A percentile compares a stretch with the other conserved stretches of the same genome.
Evolutionary conservation across 2,329 filamentous ascomycete genomes (phyloP).

Genomic region (Cordyceps farinosa): DNA sequence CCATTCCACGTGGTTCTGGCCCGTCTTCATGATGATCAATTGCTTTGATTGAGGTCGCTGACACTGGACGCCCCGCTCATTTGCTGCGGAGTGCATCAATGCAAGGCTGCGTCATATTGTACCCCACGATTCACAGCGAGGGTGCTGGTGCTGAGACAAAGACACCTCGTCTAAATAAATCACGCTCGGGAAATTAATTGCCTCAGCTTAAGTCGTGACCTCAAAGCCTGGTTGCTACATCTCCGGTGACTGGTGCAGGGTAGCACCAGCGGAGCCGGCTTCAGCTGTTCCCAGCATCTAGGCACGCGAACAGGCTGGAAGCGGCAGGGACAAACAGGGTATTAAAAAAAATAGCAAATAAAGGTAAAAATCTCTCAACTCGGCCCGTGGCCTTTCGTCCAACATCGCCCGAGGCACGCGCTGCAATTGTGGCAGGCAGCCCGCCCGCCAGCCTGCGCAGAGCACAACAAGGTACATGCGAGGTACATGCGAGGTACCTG

Average conservation of each 20-base stretch:
- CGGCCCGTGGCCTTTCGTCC: neutral
- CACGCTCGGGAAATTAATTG: neutral
- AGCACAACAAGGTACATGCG: neutral
- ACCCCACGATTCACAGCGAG: conserved; percentile 2
- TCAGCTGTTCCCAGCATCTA: neutral
- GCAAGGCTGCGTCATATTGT: conserved; percentile 11
- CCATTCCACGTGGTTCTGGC: neutral
- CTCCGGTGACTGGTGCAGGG: neutral
- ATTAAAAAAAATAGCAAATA: neutral
- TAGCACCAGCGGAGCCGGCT: neutral
- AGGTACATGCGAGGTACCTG: conserved; percentile 9
- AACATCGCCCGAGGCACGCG: neutral
- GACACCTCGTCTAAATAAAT: neutral
- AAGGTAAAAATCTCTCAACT: neutral
- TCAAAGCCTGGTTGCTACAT: neutral
- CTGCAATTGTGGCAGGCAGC: neutral
- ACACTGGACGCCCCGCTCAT: neutral
- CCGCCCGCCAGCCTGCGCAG: no score
- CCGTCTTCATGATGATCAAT: neutral
- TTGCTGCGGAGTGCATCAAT: neutral
- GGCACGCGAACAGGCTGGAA: neutral
- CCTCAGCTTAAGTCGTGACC: neutral
- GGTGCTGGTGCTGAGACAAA: neutral
- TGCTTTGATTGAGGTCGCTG: no score
- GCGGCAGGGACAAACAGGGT: neutral